Percentiles rank a stretch among this genome's conserved stretches.
These are phyloP conservation scores for Suillus subluteus DNA, from an alignment of 768 basidiomycete species.

Conservation along the genomic window DNA sequence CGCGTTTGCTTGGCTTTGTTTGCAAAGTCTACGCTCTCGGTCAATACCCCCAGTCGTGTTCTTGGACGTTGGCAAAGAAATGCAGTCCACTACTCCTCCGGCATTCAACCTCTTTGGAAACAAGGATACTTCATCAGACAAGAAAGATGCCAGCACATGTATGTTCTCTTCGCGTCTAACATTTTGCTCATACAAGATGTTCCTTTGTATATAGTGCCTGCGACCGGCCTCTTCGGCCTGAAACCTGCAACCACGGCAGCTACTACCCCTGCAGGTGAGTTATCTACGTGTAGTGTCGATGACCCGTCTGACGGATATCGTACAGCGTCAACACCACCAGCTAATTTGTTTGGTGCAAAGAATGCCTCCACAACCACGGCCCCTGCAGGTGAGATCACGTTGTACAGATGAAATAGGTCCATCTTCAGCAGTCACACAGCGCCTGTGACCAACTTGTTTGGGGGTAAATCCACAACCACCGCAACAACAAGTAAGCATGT, in stretches of 20 bases:
- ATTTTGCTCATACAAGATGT: background rate
- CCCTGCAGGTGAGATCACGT: constrained; percentile 7
- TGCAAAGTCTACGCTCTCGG: background rate
- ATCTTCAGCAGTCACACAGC: constrained; percentile 5
- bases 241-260: constrained; percentile 37
- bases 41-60: background rate
- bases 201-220: constrained; percentile 17
- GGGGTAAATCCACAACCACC: constrained; percentile 39
- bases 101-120: constrained; percentile 37
- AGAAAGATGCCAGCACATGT: constrained; percentile 41
- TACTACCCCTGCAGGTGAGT: background rate
- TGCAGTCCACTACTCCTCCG: constrained; percentile 4
- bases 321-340: background rate
- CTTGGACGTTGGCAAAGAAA: constrained; percentile 5
- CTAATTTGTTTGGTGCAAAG: constrained; percentile 8
- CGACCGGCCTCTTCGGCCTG: constrained; percentile 37
- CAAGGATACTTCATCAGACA: constrained; percentile 44
- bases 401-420: too few relatives aligned
- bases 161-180: background rate
- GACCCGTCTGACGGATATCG: background rate
- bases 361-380: background rate
- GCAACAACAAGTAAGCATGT: constrained; percentile 23
- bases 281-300: too few relatives aligned
- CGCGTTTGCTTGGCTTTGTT: constrained; percentile 4
- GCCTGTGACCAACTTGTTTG: constrained; percentile 36